Evolutionary conservation across 352 stramenopile genomes (phyloP), one percentile per base, ranked within the genome.

Genomic region (Pythium guiyangense): DNA sequence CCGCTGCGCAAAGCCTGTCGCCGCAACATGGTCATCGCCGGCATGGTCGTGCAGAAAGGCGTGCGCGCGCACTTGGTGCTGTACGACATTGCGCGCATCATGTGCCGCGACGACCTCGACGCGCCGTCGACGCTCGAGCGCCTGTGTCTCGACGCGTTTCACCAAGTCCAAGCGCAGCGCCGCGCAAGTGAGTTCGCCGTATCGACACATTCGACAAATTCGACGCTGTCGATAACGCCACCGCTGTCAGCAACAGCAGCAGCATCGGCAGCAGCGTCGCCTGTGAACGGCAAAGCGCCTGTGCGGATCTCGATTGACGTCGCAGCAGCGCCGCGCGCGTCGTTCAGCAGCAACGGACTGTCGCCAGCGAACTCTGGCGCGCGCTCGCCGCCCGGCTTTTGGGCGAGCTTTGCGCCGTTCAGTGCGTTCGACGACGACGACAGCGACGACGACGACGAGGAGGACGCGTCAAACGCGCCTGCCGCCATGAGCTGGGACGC

Each of bases 41-140:
- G 69, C n/a, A 87, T 85, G 73, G 58, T 92, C 31, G 62, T 94
- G 15, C 77, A 92, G 49, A 91, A 90, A 53, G 79, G 80, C 6
- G 79, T 94, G 20, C 76, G 76, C 26, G 78, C 73, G 9, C 60
- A 80, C 49, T 55, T 94, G 10, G 54, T 82, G 22, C 59, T 92
- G 37, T 85, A 84, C 46, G 82, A 92, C 8, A 79, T 94, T 35
- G 84, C 82, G 56, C 77, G 78, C 20, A 85, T 92, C 52, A 94
- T 94, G 78, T 92, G 82, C 55, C 77, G 84, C 44, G 84, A 94
- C 31, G 83, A 94, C 58, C 44, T 94, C 42, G 84, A 94, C 47
- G 54, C 70, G n/a, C 77, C 71, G 40, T 94, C 84, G 15, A 66
- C 56, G 6, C 59, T 94, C 10, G 84, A 92, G 57, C 61, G 57